Conservation (phyloP, 352 stramenopile genomes). For the Pythium aquatile region DNA sequence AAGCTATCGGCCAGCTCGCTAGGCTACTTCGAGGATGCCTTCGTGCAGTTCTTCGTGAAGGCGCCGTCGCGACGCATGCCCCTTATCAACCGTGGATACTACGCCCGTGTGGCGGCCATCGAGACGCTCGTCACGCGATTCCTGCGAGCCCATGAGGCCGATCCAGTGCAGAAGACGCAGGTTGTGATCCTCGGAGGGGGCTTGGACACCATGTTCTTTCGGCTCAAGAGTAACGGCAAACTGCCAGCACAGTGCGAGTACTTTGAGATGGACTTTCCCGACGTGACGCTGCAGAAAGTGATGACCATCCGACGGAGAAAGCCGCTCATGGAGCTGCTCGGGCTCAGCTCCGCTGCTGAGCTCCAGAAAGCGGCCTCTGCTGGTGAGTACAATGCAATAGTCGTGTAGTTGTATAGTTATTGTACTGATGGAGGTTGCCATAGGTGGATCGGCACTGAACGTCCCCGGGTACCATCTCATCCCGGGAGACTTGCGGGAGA, state of each 20-base stretch:
- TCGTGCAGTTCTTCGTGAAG: slow-evolving; percentile 84
- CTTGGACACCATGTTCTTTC: slow-evolving; percentile 86
- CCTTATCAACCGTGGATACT: slow-evolving; percentile 90
- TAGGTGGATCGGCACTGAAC: slow-evolving; percentile 62
- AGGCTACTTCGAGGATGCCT: slow-evolving; percentile 80
- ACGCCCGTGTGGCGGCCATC: slow-evolving; percentile 73
- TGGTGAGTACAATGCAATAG: slow-evolving; percentile 17
- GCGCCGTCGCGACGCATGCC: slow-evolving; percentile 79
- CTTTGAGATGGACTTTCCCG: slow-evolving; percentile 83
- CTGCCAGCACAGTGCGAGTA: slow-evolving; percentile 58
- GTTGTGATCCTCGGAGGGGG: slow-evolving; percentile 81
- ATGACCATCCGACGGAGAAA: slow-evolving; percentile 72
- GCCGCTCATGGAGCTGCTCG: slow-evolving; percentile 45
- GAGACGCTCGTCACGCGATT: slow-evolving; percentile 74
- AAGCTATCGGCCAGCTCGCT: slow-evolving; percentile 79
- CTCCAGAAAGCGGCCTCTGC: slow-evolving; percentile 56
- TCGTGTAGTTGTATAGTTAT: not conserved
- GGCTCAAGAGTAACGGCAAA: slow-evolving; percentile 40
- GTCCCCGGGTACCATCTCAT: slow-evolving; percentile 73
- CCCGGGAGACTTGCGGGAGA: slow-evolving; percentile 71
- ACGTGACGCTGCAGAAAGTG: slow-evolving; percentile 81
- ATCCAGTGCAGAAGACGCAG: slow-evolving; percentile 43
- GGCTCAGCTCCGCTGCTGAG: slow-evolving; percentile 33
- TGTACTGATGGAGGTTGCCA: not conserved
- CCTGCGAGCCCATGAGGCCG: slow-evolving; percentile 27